Base-by-base conservation (phyloP, 2,329 filamentous ascomycete genomes). In the Sordariomycetes sp. region DNA sequence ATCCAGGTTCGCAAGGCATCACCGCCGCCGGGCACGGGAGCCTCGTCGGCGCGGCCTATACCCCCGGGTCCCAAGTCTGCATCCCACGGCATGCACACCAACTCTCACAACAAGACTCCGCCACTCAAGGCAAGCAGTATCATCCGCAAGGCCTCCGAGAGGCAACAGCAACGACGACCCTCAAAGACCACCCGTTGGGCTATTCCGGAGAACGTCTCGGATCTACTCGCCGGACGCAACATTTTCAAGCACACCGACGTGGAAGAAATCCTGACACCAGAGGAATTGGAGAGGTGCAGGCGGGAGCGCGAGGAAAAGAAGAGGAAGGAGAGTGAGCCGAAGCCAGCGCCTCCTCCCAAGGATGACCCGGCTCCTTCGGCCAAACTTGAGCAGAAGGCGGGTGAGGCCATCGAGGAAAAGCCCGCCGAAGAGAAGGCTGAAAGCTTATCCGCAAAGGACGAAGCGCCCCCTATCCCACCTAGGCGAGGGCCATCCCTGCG, bases 211-310 rank as follows among this genome's bases (percentile, higher is more conserved):
- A 75, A 73, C 40, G 61, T 79, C 44, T 62, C 68, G n/a, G 72
- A 73, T 20, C 56, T 75, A 9, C 63, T 79, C 38, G 68, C 59
- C 27, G 65, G 67, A 14, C n/a, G n/a, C n/a, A 69, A 68, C 28
- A 58, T 70, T 30, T 75, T 79, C 47, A 63, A 63, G 40, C 64
- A 63, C 30, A 60, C 71, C 34, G 72, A 79, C 40, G 72, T 64
- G 0, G 70, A 76, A 33, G 74, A 79, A 53, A 73, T 76, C 58
- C 51, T 77, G 10, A 70, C 72, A 9, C 66, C 71, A 14, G 60
- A 63, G 21, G 64, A 66, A 24, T 54, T 76, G 17, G 62, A 71
- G 42, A 57, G 61, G 32, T 59, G 66, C 16, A 63, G 57, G 32
- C 55, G 51, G 46, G 61, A 42, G 16, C 46, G 53, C 19, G 50